Conservation (phyloP, 192 early-diverging fungal genomes). For the Linnemannia elongata region DNA sequence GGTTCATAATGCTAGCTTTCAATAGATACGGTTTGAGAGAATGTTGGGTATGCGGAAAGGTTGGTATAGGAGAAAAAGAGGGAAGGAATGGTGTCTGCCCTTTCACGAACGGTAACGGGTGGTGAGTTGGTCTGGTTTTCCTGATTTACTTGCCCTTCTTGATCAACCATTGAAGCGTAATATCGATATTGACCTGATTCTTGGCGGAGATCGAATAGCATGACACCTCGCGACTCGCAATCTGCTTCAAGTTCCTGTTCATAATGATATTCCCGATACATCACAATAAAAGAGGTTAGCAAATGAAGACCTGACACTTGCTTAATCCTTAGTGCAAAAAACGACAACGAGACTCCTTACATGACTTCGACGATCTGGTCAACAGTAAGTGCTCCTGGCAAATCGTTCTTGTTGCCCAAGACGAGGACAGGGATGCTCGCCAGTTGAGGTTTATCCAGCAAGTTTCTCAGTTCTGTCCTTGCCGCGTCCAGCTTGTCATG, state of each 20-base stretch:
- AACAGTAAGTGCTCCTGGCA: conserved; percentile 87
- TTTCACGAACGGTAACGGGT: background rate
- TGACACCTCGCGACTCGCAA: conserved; percentile 94
- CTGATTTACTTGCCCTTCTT: conserved; percentile 74
- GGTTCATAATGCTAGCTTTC: background rate
- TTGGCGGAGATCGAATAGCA: conserved; percentile 99
- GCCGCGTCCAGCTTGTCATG: conserved; percentile 93
- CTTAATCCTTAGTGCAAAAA: background rate
- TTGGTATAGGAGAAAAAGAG: background rate
- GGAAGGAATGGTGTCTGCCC: background rate
- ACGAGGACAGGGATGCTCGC: conserved; percentile 96
- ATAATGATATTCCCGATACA: background rate
- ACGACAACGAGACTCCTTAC: conserved; percentile 63
- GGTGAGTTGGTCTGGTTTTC: background rate
- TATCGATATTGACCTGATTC: conserved; percentile 97
- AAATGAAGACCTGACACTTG: background rate
- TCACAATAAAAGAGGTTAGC: background rate
- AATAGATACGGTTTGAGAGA: background rate
- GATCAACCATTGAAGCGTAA: conserved; percentile 97
- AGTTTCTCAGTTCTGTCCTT: conserved; percentile 88
- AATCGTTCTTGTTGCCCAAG: conserved; percentile 98
- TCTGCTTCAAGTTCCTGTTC: conserved; percentile 84
- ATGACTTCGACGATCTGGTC: conserved; percentile 93
- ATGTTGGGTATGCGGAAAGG: too few species aligned
- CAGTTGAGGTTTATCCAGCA: conserved; percentile 95